Percentiles rank a stretch among this genome's conserved stretches.
Conservation (phyloP, 768 basidiomycete species). For the Russula lepida region DNA sequence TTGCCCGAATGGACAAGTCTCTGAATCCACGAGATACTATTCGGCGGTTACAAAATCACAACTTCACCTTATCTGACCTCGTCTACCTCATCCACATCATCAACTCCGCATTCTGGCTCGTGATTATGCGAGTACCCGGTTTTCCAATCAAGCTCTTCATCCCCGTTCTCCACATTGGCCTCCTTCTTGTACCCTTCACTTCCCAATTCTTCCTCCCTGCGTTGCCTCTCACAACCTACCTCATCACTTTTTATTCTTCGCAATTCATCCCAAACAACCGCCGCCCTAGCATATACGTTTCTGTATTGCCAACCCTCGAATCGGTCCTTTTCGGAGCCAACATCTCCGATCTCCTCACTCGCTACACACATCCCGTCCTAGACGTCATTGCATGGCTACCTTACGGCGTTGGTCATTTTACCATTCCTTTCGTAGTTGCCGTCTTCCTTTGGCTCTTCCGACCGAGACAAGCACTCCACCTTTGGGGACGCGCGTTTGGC, state of each 20-base stretch:
- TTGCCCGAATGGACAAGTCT: conserved; percentile 66
- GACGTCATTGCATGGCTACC: conserved; percentile 95
- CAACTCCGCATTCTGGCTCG: conserved; percentile 62
- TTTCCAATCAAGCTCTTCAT: conserved; percentile 72
- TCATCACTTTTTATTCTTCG: conserved; percentile 80
- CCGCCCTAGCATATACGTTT: conserved; percentile 83
- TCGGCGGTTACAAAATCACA: conserved; percentile 46
- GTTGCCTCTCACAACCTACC: conserved; percentile 76
- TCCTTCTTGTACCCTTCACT: conserved; percentile 75
- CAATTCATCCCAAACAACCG: conserved; percentile 70
- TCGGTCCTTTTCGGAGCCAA: conserved; percentile 95
- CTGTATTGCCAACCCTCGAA: conserved; percentile 89
- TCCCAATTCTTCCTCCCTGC: conserved; percentile 89
- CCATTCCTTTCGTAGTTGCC: conserved; percentile 78
- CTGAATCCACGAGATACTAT: conserved; percentile 63
- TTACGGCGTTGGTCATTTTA: conserved; percentile 92
- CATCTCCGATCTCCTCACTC: conserved; percentile 92
- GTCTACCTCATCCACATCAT: conserved; percentile 58
- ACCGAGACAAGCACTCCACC: conserved; percentile 65
- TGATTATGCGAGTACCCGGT: conserved; percentile 58
- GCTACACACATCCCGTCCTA: conserved; percentile 85
- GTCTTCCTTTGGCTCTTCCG: conserved; percentile 86
- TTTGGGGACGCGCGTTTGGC: conserved; percentile 83
- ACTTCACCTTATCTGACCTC: conserved; percentile 47
- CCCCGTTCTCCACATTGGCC: conserved; percentile 58